Base-by-base conservation (phyloP, 208 protist genomes). In the Naegleria fowleri region DNA sequence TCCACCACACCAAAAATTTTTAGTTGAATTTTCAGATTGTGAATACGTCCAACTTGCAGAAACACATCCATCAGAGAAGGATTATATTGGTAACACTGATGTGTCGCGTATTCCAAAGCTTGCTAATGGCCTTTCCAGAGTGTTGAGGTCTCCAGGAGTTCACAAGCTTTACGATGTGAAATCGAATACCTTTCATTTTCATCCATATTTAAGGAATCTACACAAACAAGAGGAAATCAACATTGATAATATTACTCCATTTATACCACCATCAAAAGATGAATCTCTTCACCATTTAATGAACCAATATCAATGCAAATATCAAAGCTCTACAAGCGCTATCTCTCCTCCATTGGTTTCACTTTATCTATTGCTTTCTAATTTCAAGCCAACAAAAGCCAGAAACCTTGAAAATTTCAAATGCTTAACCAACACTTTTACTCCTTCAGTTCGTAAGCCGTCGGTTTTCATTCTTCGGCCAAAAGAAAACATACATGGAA, bases 161-260 rank as follows among this genome's bases (percentile, higher is more conserved):
- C 67, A 79, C 29, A 29, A 33, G 36, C 7, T 79, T 0, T 79
- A 79, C n/a, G 67, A 79, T 79, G 0, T 0, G 0, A 79, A 36
- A 79, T 36, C 29, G 9, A 79, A 79, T 9, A 79, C 16, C 1
- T n/a, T 36, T 79, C 25, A 36, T 33, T 79, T 79, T n/a, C 67
- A 29, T 79, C 67, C 67, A 15, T 79, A 4, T 33, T 36, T 79
- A 33, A 79, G 67, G 36, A 0, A 36, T 15, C 9, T 93, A 22
- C 88, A 92, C 43, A 48, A 92, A n/a, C 92, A 90, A 43, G 43
- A 79, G 25, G 88, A 93, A 11, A 92, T 93, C 58, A 67, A 93
- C 86, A 89, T 89, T 36, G 19, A 55, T 84, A 52, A 83, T n/a
- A 83, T 92, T 6, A 89, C 91, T 19, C 91, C 84, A 16, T 93